Base-by-base conservation (phyloP, 768 basidiomycete genomes). In the Aureoboletus auriporus region DNA sequence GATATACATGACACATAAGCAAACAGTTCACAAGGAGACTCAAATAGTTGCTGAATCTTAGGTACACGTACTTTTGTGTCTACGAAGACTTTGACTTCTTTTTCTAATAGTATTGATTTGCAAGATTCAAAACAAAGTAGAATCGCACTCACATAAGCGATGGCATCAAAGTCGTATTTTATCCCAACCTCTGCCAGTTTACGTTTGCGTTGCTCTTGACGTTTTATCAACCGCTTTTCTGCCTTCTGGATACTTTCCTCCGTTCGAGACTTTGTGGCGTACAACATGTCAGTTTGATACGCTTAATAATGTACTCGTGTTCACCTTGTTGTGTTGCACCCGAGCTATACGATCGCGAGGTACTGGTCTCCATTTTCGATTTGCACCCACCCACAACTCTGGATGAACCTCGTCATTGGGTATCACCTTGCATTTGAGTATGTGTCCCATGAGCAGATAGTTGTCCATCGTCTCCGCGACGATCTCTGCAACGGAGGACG, bases 381-480 rank as follows among this genome's bases (percentile, higher is more conserved):
- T 96, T 16, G 94, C 91, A n/a, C 96, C 95, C 10, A 94, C 74
- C 96, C 96, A 99, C 1, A 98, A 70, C 62, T 95, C 83, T 11
- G 93, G 89, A 65, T 98, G 95, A 1, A 98, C 82, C 52, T 94
- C 69, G 23, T 94, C 91, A 57, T 83, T 83, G 35, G 96, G 92
- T 50, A 98, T 82, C 44, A 93, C 68, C 68, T 90, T 88, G 74
- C 95, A 98, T 38, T 80, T 82, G 47, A 99, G 76, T 54, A 99
- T 87, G 63, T 96, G 95, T 7, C 95, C 94, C 77, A 88, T 80
- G 54, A 99, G 76, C 34, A 99, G 79, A 68, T 97, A 99, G 72
- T 96, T 98, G 76, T 99, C 84, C 96, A 98, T 98, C 39, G 95
- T 98, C 62, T 98, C 96, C 2, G 89, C 86, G 8, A 96, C 96